Evolutionary conservation across 805 yeast species (phyloP), one percentile per base, ranked within the genome.

Genomic region (Ogataea populi-albae): DNA sequence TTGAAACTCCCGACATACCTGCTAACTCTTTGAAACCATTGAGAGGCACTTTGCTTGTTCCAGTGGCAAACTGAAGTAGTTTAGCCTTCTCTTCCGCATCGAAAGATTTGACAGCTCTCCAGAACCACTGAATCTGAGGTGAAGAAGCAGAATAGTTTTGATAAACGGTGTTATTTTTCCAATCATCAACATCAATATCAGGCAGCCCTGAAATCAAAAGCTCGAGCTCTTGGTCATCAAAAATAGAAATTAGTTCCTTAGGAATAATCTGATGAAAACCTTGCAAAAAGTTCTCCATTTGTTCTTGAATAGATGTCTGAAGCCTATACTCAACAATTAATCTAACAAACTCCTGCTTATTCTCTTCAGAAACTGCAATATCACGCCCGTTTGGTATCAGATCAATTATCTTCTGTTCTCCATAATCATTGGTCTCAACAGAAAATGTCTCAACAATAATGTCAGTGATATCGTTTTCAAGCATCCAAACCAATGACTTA

Each of bases 41-140:
- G 43, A 89, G 69, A 17, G 99, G 98, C 6, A 93, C 98, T 60
- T 89, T 88, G 43, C 94, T 81, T 0, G 99, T 91, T 41, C 99
- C 99, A 0, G 99, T 93, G 1, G 94, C 91, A 68, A 93, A 93
- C 57, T 93, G 99, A 40, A 93, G 66, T 46, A 93, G 65, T 55
- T 88, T 89, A 6, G 98, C 99, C 32, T 95, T 72, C 56, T 93
- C 97, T 57, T 93, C 98, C 12, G 75, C 75, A 52, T 87, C 96
- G 63, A 93, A 93, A 1, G 97, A 86, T 51, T 87, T 77, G 10
- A 93, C 96, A 1, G 97, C 96, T 55, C 97, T 72, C 99, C 99
- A 93, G 64, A 93, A 93, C 86, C 97, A 91, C 54, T 83, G 88
- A 38, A 93, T 81, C 55, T 89, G 97, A 20, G 86, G 79, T 2